Percentiles rank a stretch among this genome's conserved stretches.
Conservation (phyloP, 164 flowering plant species). For the Chloranthus sessilifolius region DNA sequence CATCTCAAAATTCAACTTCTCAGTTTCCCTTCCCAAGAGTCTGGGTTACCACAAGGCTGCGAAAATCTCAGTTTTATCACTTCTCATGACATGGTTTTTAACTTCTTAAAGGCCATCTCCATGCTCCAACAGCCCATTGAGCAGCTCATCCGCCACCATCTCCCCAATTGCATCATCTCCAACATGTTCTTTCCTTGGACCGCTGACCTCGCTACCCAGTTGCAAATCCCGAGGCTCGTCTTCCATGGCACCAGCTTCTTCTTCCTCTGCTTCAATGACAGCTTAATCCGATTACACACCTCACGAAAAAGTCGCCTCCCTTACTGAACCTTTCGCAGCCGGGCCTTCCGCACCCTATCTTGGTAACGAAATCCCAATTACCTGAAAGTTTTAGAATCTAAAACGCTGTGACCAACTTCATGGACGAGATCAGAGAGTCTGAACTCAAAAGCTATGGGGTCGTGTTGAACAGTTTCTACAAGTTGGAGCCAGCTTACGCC, state of each 20-base stretch:
- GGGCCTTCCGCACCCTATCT: conserved; percentile 24
- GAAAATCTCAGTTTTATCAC: conserved; percentile 23
- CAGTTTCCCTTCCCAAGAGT: conserved; percentile 27
- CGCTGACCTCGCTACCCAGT: conserved; percentile 18
- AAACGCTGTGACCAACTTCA: not conserved
- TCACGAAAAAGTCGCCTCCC: conserved; percentile 17
- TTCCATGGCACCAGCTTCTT: conserved; percentile 38
- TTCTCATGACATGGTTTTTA: conserved; percentile 8
- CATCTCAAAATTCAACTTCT: conserved; percentile 18
- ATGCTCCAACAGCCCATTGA: conserved; percentile 39
- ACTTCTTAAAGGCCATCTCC: conserved; percentile 27
- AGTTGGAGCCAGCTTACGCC: conserved; percentile 26
- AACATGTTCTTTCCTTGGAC: conserved; percentile 39
- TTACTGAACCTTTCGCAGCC: conserved; percentile 29
- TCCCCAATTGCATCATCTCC: conserved; percentile 42
- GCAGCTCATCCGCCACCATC: conserved; percentile 19
- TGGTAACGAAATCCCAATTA: conserved; percentile 28
- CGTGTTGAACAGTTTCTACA: conserved; percentile 35
- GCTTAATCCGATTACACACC: conserved; percentile 11
- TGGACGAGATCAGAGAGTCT: conserved; percentile 4
- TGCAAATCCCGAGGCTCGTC: conserved; percentile 40
- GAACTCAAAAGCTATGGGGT: conserved; percentile 25
- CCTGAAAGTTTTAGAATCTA: conserved; percentile 6
- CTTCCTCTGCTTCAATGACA: conserved; percentile 14
- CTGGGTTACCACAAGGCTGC: conserved; percentile 32